Evolutionary conservation across 306 rosid species (phyloP).

Genomic region (apple (Malus domestica)): ASM211411v1 NC_041803.1:12290001-12290500

Average conservation of each 20-base stretch:
- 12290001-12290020: slow-evolving; percentile 71
- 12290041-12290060: slow-evolving; percentile 24
- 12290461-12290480: slow-evolving; percentile 19
- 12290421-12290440: slow-evolving; percentile 76
- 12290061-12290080: background rate
- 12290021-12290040: slow-evolving; percentile 75
- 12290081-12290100: background rate
- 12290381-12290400: slow-evolving; percentile 14
- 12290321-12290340: slow-evolving; percentile 43
- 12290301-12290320: slow-evolving; percentile 62
- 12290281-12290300: slow-evolving; percentile 88
- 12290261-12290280: slow-evolving; percentile 70
- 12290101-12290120: slow-evolving; percentile 3
- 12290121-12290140: slow-evolving; percentile 49
- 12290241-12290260: slow-evolving; percentile 55
- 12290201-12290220: slow-evolving; percentile 44
- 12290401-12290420: slow-evolving; percentile 41
- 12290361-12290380: background rate
- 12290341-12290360: background rate
- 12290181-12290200: slow-evolving; percentile 65
- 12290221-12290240: slow-evolving; percentile 38
- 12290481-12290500: slow-evolving; percentile 70
- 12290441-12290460: slow-evolving; percentile 70
- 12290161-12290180: slow-evolving; percentile 89
- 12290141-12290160: slow-evolving; percentile 85